phyloP scores from a whole-genome alignment of 108 stramenopile genomes.

The Cylindrotheca closterium region DNA sequence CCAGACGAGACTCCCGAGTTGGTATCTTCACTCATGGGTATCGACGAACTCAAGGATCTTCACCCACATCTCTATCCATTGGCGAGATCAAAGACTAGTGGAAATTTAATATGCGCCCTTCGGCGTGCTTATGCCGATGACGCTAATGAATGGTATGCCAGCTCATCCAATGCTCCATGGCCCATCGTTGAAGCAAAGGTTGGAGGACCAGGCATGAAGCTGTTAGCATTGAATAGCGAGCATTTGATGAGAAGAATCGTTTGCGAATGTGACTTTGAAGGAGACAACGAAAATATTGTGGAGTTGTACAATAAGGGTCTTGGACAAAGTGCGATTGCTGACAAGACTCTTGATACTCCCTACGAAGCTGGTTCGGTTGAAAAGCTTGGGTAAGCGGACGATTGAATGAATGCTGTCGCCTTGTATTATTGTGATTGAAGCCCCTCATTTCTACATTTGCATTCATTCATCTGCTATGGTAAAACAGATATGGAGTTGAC shows the following conservation, averaged over 20 bases:
- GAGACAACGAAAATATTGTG: conserved; percentile 37
- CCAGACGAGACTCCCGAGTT: conserved; percentile 27
- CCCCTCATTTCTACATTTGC: no score
- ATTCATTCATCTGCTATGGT: neutral
- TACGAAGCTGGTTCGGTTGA: conserved; percentile 68
- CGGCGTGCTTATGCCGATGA: conserved; percentile 72
- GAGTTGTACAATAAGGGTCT: conserved; percentile 71
- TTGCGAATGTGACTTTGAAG: conserved; percentile 62
- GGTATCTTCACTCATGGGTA: conserved; percentile 15
- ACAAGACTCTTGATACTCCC: conserved; percentile 48
- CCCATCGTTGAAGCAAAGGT: conserved; percentile 73
- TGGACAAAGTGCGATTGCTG: conserved; percentile 38
- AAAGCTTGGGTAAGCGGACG: conserved; percentile 44
- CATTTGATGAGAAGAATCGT: conserved; percentile 81
- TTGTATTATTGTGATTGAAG: neutral
- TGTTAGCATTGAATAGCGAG: conserved; percentile 73
- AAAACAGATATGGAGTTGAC: conserved; percentile 66
- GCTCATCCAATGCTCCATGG: conserved; percentile 59
- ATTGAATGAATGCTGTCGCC: neutral
- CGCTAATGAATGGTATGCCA: conserved; percentile 36
- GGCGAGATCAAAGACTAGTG: conserved; percentile 50
- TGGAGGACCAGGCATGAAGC: conserved; percentile 60
- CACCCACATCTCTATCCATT: conserved; percentile 75
- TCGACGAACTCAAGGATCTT: conserved; percentile 49
- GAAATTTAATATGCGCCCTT: conserved; percentile 72